Base-by-base conservation (phyloP, 352 stramenopile species). In the Pythium dissimile region DNA sequence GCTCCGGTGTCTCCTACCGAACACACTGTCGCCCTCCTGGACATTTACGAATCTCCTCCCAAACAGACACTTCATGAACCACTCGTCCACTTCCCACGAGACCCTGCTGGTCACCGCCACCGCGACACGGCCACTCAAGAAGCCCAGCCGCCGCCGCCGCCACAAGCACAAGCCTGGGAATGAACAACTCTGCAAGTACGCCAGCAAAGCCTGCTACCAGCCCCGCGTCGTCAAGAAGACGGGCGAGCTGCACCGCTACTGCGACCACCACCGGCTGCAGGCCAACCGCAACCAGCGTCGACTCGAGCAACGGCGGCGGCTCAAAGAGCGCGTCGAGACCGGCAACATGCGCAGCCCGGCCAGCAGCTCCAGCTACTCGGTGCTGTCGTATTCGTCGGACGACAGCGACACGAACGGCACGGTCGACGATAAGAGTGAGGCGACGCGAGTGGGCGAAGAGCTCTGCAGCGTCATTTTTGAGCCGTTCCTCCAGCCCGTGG, bases 201-300 rank as follows among this genome's bases (percentile, higher is more conserved):
- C 80, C 26, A 84, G 73, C 67, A 91, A 91, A 51, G 67, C 74
- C 23, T 91, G 80, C 64, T 66, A 73, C 42, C 74, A 78, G 41
- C 41, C 72, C 28, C 80, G 80, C 42, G 80, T 75, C 0, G 47
- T 76, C 52, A 88, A 89, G 64, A 82, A 78, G 51, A 88, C 75
- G 32, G 80, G 80, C 21, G 70, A 73, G n/a, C 55, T 91, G 28
- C 80, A 91, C 68, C 84, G 81, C 53, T 82, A 88, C 41, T 91
- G 80, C 51, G 73, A 83, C 42, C 75, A 81, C 61, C 80, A 91
- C 60, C 80, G 80, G 3, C 64, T 76, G 39, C 81, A 86, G 58
- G 80, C 80, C 21, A 91, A 91, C 65, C 75, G 75, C 24, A 88
- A 89, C 54, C 81, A 91, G 54, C 88, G 86, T 64, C 72, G 78